Base-by-base conservation (phyloP, 1,139 yeast genomes). In the Suhomyces guaymorum region DNA sequence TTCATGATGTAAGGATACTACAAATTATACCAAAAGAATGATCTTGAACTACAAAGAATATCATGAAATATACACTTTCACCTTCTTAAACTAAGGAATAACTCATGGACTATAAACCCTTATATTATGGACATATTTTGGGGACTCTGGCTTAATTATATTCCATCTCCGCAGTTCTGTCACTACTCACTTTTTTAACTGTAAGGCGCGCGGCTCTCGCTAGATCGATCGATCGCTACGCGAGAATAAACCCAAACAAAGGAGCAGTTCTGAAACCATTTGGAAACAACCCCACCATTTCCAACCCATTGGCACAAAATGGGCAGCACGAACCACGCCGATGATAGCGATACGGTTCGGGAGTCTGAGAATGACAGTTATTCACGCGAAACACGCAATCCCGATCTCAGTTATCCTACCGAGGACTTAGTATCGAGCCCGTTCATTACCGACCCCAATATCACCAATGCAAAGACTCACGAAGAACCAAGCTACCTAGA, bases 371-470 rank as follows among this genome's bases (percentile, higher is more conserved):
- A 17, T 10, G 37, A 23, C 14, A 34, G 29, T 16, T 26, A 31
- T n/a, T 15, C 15, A 13, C 22, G 26, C 16, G 37, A 21, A 8
- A 7, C 19, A 13, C 29, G 33, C 10, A 26, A 33, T 18, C 11
- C 18, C 23, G 28, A 14, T 12, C 14, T 15, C 16, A 23, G 24
- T 19, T 13, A 13, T 14, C 16, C 12, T 22, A 34, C 25, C 16
- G 38, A 37, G n/a, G 35, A 20, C 9, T 33, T 35, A 9, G 22
- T 33, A 7, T 61, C 66, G n/a, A 60, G 66, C 38, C 66, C 67
- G 4, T 62, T 63, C 32, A 49, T 61, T 11, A 49, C 64, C 10
- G 48, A 59, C 25, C 65, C 62, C 10, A 57, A 35, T 4, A 20
- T 42, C 10, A 25, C 17, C 19, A 28, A 26, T 16, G 24, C 40